Evolutionary conservation across 257 asterid genomes (phyloP), one percentile per base, ranked within the genome.

Genomic region (Catharanthus roseus): DNA sequence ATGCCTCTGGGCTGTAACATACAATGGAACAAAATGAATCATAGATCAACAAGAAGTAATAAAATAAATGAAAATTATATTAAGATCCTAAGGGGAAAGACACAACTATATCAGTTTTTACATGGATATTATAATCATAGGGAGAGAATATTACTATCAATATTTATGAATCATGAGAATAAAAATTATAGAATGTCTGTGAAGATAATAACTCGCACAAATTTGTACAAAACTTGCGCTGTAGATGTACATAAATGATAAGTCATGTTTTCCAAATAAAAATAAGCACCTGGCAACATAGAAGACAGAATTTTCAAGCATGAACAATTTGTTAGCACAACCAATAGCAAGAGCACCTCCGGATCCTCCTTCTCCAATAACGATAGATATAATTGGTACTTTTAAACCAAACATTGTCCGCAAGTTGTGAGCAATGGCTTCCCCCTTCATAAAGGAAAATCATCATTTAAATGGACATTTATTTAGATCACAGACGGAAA

Each of bases 291-390:
- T 95, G 84, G 99, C 99, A 78, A 95, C 99, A 68, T 88, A 95
- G 86, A 91, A 91, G 78, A 95, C 97, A 21, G 97, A 90, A 81
- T 95, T 95, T 86, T 95, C 99, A 80, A 95, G 96, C 99, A 95
- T 91, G 68, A 91, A 72, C 66, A 95, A 79, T 87, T 89, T 91
- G 85, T 95, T 95, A 75, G 89, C 96, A 80, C 99, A 95, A 75
- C 89, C 97, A 85, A 95, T 91, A 66, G 99, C 99, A 79, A 95
- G 85, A 83, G 99, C 99, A 76, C 99, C 99, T 83, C 99, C 99
- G 54, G 99, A 95, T 47, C 99, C 99, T 67, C 99, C 99, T 89
- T 95, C 99, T 26, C 99, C 99, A 9, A 95, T 82, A 73, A 95
- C 93, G 81, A 95, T 86, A 41, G 97, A 89, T 69, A 95, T 65